Base-by-base conservation (phyloP, 805 yeast species). In the Myxozyma melibiosi region DNA sequence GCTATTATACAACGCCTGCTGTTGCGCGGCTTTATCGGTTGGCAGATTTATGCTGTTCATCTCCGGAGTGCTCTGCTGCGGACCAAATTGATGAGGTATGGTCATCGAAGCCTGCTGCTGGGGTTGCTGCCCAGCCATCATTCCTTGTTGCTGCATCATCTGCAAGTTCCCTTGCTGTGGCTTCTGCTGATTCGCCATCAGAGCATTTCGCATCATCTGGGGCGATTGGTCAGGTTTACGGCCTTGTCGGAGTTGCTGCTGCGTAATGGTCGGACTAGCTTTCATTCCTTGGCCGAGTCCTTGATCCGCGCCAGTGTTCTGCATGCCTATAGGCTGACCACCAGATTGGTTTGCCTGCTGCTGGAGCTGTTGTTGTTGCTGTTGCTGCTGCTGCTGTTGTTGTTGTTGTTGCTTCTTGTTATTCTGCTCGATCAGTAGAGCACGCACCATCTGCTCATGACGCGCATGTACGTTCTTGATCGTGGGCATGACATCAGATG, bases 391-490 rank as follows among this genome's bases (percentile, higher is more conserved):
- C 35, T 42, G 49, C n/a, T 47, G 52, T 22, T 55, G 59, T 18
- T 52, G 59, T n/a, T 55, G 57, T n/a, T 34, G 47, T 5, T 47
- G 53, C 20, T 28, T 31, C 35, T 47, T 48, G 18, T 18, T 33
- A n/a, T 37, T 51, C 33, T 57, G 61, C 37, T 51, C 39, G n/a
- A 38, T 27, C 20, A 39, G 38, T 14, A 47, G 20, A 33, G 20
- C 44, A 14, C 57, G 53, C n/a, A 68, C 56, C 68, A 68, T 63
- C 16, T 66, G 63, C 42, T 57, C 58, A 51, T 70, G 71, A 41
- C 60, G 55, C 22, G 80, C 78, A 70, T 89, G 89, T 7, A 86
- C 82, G 57, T 82, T 85, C 68, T 82, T 84, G 42, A 88, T 82
- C 24, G 80, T 70, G 14, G 80, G 80, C 74, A 85, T 73, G 27